Base-by-base conservation (phyloP, 371 early-diverging fungal species). In the Saksenaea oblongispora region DNA sequence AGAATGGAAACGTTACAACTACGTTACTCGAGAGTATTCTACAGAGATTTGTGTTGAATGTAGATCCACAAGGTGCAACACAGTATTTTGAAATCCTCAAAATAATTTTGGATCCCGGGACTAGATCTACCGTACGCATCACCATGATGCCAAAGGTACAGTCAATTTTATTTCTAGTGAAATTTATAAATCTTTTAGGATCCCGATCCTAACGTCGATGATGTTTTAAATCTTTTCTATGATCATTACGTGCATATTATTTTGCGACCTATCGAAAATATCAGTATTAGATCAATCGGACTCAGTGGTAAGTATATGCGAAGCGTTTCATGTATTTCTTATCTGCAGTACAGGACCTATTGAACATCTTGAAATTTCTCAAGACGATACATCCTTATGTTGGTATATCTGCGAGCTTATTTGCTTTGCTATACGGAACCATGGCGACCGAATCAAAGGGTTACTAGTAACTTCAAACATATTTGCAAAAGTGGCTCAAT, bases 221-320 rank as follows among this genome's bases (percentile, higher is more conserved):
- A 86, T 10, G 93, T 94, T 59, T 69, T 95, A 55, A 69, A 78
- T 13, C 58, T 89, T 35, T 94, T 95, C 73, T 95, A 94, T 76
- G 86, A 84, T 14, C 69, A 79, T 0, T 86, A 88, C 57, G 75
- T 83, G n/a, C 63, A 36, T 18, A 75, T 71, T 24, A 73, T 93
- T 36, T 73, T 90, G 13, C 72, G 76, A 17, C 93, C 93, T 1
- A 58, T 95, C 36, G 62, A 81, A 24, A 62, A 60, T 18, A 57
- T 89, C 2, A 73, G 76, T 0, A 62, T 54, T 7, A 70, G 74
- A 37, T 59, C 69, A 5, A 74, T 75, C 5, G 44, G 53, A 1
- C 26, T 76, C n/a, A 66, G 58, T 54, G 78, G 78, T 74, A 65
- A 58, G 57, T 7, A 31, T 7, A 31, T 34, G 10, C 27, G 1